Evolutionary conservation across 2,329 filamentous ascomycete genomes (phyloP).

Genomic region (Geosmithia flava): DNA sequence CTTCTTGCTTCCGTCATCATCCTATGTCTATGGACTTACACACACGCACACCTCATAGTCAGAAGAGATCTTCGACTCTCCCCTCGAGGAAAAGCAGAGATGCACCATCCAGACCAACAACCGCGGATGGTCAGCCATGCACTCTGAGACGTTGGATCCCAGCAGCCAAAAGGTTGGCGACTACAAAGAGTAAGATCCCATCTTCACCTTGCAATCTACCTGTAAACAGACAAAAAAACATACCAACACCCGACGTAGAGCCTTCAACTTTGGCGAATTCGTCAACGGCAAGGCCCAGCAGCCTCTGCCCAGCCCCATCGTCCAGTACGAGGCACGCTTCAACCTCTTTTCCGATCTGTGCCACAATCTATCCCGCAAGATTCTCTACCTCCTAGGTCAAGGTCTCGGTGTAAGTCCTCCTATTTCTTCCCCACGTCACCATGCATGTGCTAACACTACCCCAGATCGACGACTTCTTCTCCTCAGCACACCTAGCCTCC

Average conservation of each 20-base stretch:
- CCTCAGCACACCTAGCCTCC: conserved; percentile 30
- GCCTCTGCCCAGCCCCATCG: conserved; percentile 56
- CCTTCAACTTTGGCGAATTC: conserved; percentile 86
- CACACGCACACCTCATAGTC: conserved; percentile 27
- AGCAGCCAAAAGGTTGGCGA: conserved; percentile 69
- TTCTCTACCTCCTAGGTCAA: conserved; percentile 66
- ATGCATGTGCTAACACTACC: background rate
- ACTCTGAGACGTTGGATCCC: conserved; percentile 78
- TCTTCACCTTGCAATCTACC: background rate
- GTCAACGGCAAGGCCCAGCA: conserved; percentile 57
- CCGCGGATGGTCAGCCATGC: conserved; percentile 79
- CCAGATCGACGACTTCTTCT: conserved; percentile 40
- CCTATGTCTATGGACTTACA: background rate
- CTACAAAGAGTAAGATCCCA: conserved; percentile 63
- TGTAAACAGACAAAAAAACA: conserved; percentile 1
- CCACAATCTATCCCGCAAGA: conserved; percentile 55
- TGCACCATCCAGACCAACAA: conserved; percentile 74
- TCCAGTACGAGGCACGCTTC: conserved; percentile 46
- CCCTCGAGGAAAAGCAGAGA: conserved; percentile 57
- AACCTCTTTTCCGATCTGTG: conserved; percentile 58
- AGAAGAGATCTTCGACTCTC: conserved; percentile 57
- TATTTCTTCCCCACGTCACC: background rate
- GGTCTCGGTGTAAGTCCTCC: conserved; percentile 51
- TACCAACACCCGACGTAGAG: conserved; percentile 34
- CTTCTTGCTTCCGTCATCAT: background rate